A percentile compares a stretch with the other conserved stretches of the same genome.
Conservation (phyloP, 2,329 filamentous ascomycete species). For the Colletotrichum ledebouriae region DNA sequence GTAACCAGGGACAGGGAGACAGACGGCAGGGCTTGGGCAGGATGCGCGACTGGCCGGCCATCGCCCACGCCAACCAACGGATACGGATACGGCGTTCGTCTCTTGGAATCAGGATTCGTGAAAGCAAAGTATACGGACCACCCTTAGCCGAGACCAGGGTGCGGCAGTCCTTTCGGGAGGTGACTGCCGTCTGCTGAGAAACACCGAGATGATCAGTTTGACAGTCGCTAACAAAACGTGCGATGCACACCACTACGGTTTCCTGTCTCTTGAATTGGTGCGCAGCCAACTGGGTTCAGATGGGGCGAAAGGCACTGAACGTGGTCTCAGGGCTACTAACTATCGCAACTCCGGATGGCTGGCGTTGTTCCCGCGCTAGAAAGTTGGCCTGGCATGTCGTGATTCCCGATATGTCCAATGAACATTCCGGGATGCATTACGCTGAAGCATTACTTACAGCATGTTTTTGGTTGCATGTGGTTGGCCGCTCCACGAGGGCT, state of each 20-base stretch:
- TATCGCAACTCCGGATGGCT: not conserved
- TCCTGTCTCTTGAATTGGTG: not conserved
- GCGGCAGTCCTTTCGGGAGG: not conserved
- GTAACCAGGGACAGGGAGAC: not conserved
- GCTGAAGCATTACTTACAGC: not conserved
- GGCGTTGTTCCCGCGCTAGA: constrained; percentile 3
- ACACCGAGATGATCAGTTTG: not conserved
- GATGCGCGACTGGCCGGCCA: constrained; percentile 2
- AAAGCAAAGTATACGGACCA: constrained; percentile 22
- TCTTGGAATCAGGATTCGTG: constrained; percentile 17
- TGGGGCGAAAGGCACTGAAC: not conserved
- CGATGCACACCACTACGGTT: not conserved
- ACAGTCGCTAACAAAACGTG: not conserved
- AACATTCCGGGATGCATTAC: not conserved
- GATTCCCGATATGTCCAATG: constrained; percentile 14
- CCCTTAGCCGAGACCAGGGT: not conserved
- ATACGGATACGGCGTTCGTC: constrained; percentile 42
- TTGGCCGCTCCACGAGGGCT: not conserved
- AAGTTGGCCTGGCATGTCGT: not conserved
- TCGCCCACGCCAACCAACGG: constrained; percentile 2
- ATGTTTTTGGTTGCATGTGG: not conserved
- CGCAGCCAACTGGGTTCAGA: constrained; percentile 16
- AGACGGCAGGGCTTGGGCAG: not conserved
- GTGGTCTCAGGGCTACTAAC: not conserved
- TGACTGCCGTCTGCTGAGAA: not conserved